These are phyloP conservation scores for Pleoardoris graminearum DNA, from an alignment of 2,329 filamentous ascomycete species.

Conservation along the genomic window DNA sequence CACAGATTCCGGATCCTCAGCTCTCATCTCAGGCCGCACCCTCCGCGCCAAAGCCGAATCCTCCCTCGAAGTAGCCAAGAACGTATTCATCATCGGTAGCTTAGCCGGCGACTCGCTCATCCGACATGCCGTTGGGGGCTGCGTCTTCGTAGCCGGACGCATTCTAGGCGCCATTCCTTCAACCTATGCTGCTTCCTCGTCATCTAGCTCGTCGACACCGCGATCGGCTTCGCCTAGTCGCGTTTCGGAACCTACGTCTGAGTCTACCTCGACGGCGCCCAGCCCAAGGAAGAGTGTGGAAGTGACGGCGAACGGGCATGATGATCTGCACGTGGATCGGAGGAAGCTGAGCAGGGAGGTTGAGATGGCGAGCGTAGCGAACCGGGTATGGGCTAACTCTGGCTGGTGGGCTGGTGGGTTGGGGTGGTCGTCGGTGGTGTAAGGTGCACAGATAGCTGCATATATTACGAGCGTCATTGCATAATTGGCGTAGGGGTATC, in stretches of 20 bases:
- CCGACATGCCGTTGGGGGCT: slow-evolving; percentile 62
- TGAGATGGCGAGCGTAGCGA: slow-evolving; percentile 35
- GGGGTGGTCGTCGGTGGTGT: slow-evolving; percentile 14
- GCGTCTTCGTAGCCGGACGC: slow-evolving; percentile 59
- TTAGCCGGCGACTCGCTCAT: slow-evolving; percentile 64
- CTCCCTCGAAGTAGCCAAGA: slow-evolving; percentile 56
- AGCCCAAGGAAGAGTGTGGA: slow-evolving; percentile 22
- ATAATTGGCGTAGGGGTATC: too few species aligned
- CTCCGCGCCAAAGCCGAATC: slow-evolving; percentile 57
- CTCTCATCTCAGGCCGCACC: slow-evolving; percentile 56
- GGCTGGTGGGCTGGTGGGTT: slow-evolving; percentile 45
- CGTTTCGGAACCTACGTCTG: slow-evolving; percentile 20
- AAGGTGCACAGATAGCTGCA: background rate
- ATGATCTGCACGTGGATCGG: slow-evolving; percentile 45
- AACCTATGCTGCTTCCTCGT: slow-evolving; percentile 16
- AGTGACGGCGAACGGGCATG: slow-evolving; percentile 41
- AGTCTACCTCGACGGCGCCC: slow-evolving; percentile 3
- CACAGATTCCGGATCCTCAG: background rate
- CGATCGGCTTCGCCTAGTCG: slow-evolving; percentile 27
- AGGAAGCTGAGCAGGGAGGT: slow-evolving; percentile 34
- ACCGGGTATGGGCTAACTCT: slow-evolving; percentile 36
- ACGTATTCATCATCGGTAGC: slow-evolving; percentile 62
- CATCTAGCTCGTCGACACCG: slow-evolving; percentile 23
- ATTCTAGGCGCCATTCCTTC: slow-evolving; percentile 43
- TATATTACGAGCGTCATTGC: too few species aligned